These are phyloP conservation scores for Ceratobasidium sp. DNA, from an alignment of 1,284 basidiomycete species.

Conservation along the genomic window DNA sequence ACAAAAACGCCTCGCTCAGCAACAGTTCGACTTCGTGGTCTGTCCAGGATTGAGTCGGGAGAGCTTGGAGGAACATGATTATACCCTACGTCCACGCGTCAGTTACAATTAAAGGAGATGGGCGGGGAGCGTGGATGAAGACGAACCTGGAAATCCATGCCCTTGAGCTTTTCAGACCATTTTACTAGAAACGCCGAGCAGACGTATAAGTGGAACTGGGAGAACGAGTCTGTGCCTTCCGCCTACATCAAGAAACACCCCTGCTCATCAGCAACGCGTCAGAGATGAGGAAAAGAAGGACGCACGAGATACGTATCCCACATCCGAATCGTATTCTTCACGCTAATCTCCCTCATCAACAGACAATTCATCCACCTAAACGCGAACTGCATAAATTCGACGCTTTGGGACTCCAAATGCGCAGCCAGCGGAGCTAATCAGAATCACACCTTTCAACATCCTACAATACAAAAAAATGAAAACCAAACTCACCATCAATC, in stretches of 20 bases:
- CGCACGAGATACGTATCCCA: conserved; percentile 97
- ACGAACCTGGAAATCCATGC: conserved; percentile 95
- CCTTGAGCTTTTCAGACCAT: conserved; percentile 89
- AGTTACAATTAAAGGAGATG: too few species aligned
- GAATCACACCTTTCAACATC: too few species aligned
- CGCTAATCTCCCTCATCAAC: conserved; percentile 95
- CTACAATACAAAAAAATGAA: too few species aligned
- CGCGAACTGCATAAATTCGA: conserved; percentile 98
- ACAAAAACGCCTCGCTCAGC: conserved; percentile 94
- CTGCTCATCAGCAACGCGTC: not conserved
- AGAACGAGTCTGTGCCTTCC: conserved; percentile 94
- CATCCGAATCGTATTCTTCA: conserved; percentile 95
- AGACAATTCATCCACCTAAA: conserved; percentile 99
- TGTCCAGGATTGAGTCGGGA: conserved; percentile 94
- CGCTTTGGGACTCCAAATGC: conserved; percentile 88
- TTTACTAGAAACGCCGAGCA: conserved; percentile 94
- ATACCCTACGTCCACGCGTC: conserved; percentile 74
- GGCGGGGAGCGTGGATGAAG: not conserved
- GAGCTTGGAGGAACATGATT: conserved; percentile 98
- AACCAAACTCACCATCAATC: conserved; percentile 78
- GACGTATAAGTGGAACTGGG: conserved; percentile 96
- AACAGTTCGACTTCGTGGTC: conserved; percentile 97
- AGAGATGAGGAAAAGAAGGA: conserved; percentile 42
- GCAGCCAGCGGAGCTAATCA: conserved; percentile 85
- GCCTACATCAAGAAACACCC: conserved; percentile 66